Evolutionary conservation across 768 basidiomycete genomes (phyloP), one percentile per base, ranked within the genome.

Genomic region (Tricholoma hemisulphureum): DNA sequence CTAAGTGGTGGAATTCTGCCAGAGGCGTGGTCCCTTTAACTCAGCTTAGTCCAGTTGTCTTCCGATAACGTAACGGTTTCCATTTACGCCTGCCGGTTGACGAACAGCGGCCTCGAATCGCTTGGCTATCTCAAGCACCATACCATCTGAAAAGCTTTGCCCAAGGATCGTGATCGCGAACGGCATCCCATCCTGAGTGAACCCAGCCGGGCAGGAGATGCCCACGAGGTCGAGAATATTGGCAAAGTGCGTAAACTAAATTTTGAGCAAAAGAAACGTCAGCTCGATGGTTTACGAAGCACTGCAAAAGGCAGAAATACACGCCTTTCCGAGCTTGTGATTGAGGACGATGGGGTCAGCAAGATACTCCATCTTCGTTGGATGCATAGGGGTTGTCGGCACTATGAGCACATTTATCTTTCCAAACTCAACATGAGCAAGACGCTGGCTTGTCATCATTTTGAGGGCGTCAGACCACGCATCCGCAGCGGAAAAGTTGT

Each of bases 331-430:
- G 1, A 49, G 46, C 26, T 28, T 49, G 46, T 49, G 46, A 28
- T 49, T 49, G 26, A 49, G 46, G 26, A n/a, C 46, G 18, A 49
- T 49, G 46, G 46, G 46, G n/a, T 49, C 46, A 2, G 46, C 46
- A 28, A 49, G 46, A 49, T 49, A 49, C 46, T 49, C 16, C 8
- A 3, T 4, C 28, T 49, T 49, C 26, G 46, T 49, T 29, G 46
- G 46, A 29, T 49, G 46, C 46, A 49, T 49, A n/a, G 46, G 46
- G 26, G 26, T 29, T 18, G 46, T 49, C 26, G 46, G 46, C 26
- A 49, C 46, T 49, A 49, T 29, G 26, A 49, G 46, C n/a, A 49
- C 46, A 49, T 49, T 49, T 28, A 49, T 49, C 46, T 49, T 49
- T n/a, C 28, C n/a, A 28, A 49, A 49, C 26, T 49, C 46, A 20